These are phyloP conservation scores for Globisporangium cederbergense DNA, from an alignment of 352 stramenopile genomes.

Conservation along the genomic window DNA sequence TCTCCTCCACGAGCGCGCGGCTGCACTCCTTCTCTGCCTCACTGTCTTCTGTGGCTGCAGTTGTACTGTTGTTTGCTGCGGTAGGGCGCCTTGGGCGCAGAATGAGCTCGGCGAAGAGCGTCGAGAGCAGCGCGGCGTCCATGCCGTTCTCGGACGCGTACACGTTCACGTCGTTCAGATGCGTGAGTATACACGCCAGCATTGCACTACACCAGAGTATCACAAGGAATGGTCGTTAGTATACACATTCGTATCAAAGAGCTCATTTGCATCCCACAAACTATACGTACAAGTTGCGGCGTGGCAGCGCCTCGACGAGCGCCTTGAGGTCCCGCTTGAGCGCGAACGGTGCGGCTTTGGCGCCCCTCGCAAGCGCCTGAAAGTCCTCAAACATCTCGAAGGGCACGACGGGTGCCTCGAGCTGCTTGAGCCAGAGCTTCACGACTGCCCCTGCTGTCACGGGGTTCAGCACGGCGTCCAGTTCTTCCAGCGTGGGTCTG, in stretches of 20 bases:
- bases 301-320: slow-evolving; percentile 53
- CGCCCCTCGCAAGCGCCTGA: slow-evolving; percentile 34
- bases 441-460: slow-evolving; percentile 60
- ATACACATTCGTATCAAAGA: background rate
- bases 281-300: slow-evolving; percentile 53
- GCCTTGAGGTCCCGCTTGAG: slow-evolving; percentile 51
- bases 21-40: slow-evolving; percentile 15
- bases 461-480: slow-evolving; percentile 53
- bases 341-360: slow-evolving; percentile 45
- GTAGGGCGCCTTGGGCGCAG: slow-evolving; percentile 27
- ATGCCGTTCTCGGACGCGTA: slow-evolving; percentile 78
- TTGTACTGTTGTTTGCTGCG: background rate
- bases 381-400: slow-evolving; percentile 70
- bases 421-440: slow-evolving; percentile 58
- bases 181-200: slow-evolving; percentile 72
- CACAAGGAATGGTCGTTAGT: background rate
- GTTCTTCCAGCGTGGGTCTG: slow-evolving; percentile 56
- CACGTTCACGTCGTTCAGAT: slow-evolving; percentile 78
- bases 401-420: slow-evolving; percentile 63
- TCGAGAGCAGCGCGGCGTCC: slow-evolving; percentile 48
- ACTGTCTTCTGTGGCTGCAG: slow-evolving; percentile 14
- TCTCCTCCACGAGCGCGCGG: slow-evolving; percentile 47
- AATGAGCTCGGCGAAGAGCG: slow-evolving; percentile 52
- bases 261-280: background rate
- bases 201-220: slow-evolving; percentile 34